Base-by-base conservation (phyloP, 352 stramenopile genomes). In the Globisporangium irregulare region DNA sequence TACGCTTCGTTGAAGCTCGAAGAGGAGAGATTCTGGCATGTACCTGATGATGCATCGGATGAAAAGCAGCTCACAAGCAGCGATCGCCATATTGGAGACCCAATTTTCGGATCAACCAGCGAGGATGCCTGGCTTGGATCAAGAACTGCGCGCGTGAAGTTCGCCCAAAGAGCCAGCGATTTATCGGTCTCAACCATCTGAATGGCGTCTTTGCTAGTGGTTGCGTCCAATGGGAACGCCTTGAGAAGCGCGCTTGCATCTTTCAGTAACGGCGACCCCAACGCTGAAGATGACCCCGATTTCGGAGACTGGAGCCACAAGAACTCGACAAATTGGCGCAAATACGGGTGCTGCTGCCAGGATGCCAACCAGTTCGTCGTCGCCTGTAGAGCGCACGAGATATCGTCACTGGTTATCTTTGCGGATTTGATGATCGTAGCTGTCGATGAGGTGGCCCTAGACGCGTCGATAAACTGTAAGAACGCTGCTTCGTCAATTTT, bases 331-430 rank as follows among this genome's bases (percentile, higher is more conserved):
- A 88, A 82, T 59, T 81, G 69, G 10, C 69, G 67, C 61, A 82
- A 72, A 29, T 60, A 70, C 7, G 83, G 83, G 24, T 90, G 81
- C 20, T 70, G 76, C 10, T 79, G 70, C 76, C 81, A 89, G 6
- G 83, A 90, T 14, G 72, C 38, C 3, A 91, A 14, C 83, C 83
- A 91, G 57, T 89, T 75, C 0, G 68, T 72, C 7, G 82, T 68
- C 4, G 77, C 59, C 32, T 88, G 70, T 18, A 85, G 61, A 0
- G 73, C 69, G 46, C 83, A 91, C 6, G 67, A 78, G 5, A 79
- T 66, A 0, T 72, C 72, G 0, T 53, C 58, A 12, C 25, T 67
- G 9, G 59, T 15, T 3, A 83, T 24, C 4, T 71, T 38, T 29
- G 68, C 43, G 22, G 43, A 50, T 4, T 10, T 62, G 10, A 62